Evolutionary conservation across 1,139 yeast species (phyloP).

Genomic region (Meyerozyma sp.): DNA sequence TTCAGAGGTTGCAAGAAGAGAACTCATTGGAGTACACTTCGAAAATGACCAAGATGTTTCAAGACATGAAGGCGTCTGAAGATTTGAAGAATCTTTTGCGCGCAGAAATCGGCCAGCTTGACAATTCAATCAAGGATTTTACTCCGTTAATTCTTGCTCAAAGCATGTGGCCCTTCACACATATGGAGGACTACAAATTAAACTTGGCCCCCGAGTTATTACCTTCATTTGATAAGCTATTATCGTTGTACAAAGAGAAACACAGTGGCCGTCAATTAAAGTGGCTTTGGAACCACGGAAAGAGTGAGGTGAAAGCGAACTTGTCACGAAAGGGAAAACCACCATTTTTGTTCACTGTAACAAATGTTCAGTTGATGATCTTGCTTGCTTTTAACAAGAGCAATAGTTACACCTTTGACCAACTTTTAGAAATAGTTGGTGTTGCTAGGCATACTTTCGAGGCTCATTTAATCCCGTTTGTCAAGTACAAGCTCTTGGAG

Average conservation of each 20-base stretch:
- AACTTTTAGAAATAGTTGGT: conserved; percentile 64
- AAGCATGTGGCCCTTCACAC: conserved; percentile 81
- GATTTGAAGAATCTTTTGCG: conserved; percentile 69
- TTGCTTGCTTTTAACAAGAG: conserved; percentile 71
- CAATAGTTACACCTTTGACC: conserved; percentile 53
- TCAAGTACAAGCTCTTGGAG: conserved; percentile 69
- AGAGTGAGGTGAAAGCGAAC: conserved; percentile 90
- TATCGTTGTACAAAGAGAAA: conserved; percentile 62
- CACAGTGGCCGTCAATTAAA: conserved; percentile 86
- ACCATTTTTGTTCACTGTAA: conserved; percentile 75
- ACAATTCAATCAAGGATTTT: conserved; percentile 50
- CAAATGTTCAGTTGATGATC: conserved; percentile 83
- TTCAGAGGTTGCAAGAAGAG: conserved; percentile 82
- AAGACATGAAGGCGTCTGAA: conserved; percentile 83
- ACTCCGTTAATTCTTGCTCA: conserved; percentile 79
- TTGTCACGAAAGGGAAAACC: conserved; percentile 78
- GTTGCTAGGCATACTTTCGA: conserved; percentile 62
- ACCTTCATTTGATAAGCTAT: conserved; percentile 62
- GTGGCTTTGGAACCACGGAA: conserved; percentile 95
- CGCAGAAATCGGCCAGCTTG: conserved; percentile 34
- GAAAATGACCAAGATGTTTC: conserved; percentile 93
- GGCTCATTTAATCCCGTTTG: conserved; percentile 71
- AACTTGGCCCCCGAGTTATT: conserved; percentile 50
- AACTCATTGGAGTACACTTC: conserved; percentile 91
- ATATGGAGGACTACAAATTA: conserved; percentile 37